Evolutionary conservation across 2,329 filamentous ascomycete species (phyloP).

Genomic region (Didymella arachidicola): DNA sequence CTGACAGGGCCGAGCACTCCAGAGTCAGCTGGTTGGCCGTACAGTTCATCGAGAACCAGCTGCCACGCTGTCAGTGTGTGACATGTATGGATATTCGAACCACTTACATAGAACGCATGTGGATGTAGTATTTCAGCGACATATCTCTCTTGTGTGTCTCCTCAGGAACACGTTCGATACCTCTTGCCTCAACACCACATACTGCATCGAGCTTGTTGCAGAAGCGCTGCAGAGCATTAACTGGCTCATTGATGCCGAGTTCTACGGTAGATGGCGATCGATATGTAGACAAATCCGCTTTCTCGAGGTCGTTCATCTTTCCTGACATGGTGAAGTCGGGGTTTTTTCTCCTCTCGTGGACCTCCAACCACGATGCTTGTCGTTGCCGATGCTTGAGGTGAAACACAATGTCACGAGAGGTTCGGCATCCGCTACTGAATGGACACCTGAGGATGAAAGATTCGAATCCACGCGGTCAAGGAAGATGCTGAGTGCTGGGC

Average conservation of each 20-base stretch:
- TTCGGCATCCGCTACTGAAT: not conserved
- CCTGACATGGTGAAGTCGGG: slow-evolving; percentile 6
- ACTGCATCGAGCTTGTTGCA: slow-evolving; percentile 35
- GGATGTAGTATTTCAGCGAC: slow-evolving; percentile 29
- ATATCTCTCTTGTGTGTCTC: slow-evolving; percentile 32
- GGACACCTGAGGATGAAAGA: not conserved
- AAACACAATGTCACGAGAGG: not conserved
- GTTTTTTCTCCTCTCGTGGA: not conserved
- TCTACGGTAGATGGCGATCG: slow-evolving; percentile 23
- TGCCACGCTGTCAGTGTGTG: slow-evolving; percentile 10
- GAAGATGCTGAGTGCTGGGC: not conserved
- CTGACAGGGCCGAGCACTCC: slow-evolving; percentile 35
- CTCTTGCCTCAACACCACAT: slow-evolving; percentile 45
- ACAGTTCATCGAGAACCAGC: slow-evolving; percentile 67
- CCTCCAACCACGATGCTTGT: not conserved
- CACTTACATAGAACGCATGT: slow-evolving; percentile 36
- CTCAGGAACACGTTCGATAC: slow-evolving; percentile 45
- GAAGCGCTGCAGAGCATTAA: slow-evolving; percentile 30
- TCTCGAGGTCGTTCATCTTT: slow-evolving; percentile 16
- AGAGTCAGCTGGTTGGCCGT: slow-evolving; percentile 62
- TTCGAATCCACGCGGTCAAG: not conserved
- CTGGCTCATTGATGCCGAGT: slow-evolving; percentile 28
- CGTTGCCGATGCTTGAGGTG: not conserved
- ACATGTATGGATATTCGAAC: no score
- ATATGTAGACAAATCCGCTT: slow-evolving; percentile 12